Base-by-base conservation (phyloP, 2,329 filamentous ascomycete species). In the Stagonosporopsis tanaceti region DNA sequence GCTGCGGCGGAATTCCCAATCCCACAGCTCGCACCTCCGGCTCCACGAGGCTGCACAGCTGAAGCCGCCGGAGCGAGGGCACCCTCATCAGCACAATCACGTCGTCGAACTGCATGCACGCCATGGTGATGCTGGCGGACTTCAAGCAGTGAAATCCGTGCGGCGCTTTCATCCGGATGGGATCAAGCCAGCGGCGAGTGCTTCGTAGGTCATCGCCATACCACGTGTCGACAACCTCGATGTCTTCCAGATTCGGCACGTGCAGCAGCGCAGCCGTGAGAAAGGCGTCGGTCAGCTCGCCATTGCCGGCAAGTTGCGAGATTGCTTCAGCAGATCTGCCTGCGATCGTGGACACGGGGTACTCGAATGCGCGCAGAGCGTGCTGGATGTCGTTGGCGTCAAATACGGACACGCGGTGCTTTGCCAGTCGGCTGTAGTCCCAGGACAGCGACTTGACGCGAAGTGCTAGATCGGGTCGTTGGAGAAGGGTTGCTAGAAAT, bases 51-150 rank as follows among this genome's bases (percentile, higher is more conserved):
- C 28, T 57, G 50, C 54, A 57, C 4, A 57, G 54, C 22, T 57
- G 54, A 5, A 57, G 54, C 6, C 38, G 34, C 12, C 48, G 44
- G 12, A 57, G 48, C 12, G 54, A 50, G 14, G 54, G 54, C 25
- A 57, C n/a, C 17, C 45, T 44, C 54, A 53, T 53, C 34, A 57
- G 24, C n/a, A 50, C 27, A 12, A 52, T 50, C 15, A 57, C 54
- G 41, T 57, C 54, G 39, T 53, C 48, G 17, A 57, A 53, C 7
- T 53, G 54, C 54, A 57, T 53, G 28, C 54, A 57, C 24, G 50
- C 44, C 54, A 57, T 57, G 1, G 54, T 57, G 32, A 57, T 34
- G 35, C 48, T 57, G 3, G 54, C 54, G 4, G 48, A 57, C 34
- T 37, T 48, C 15, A 57, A 17, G 17, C 52, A 34, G 5, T 45